Evolutionary conservation across 805 yeast species (phyloP), one percentile per base, ranked within the genome.

Genomic region (Jamesozyma rosinii): DNA sequence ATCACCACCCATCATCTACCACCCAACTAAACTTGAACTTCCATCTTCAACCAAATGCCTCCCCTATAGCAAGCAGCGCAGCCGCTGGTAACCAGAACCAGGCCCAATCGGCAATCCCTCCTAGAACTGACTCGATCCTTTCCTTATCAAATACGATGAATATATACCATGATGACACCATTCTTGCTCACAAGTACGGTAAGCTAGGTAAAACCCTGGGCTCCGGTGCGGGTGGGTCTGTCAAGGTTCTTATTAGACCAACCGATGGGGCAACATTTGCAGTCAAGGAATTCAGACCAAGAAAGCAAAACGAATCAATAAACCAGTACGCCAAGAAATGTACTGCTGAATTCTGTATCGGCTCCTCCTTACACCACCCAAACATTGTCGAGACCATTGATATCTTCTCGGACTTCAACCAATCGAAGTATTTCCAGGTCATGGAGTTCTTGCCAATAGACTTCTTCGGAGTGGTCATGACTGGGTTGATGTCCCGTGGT

Each of bases 221-320:
- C 15, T 78, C 87, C 1, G 95, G 95, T 44, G 95, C 92, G 11
- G 95, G 94, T 39, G 95, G 95, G 5, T 76, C 88, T 1, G 95
- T 84, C n/a, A 71, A 83, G 51, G 66, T 83, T 37, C 71, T 84
- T 20, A 74, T 73, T 8, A 74, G 90, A 53, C 81, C 83, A 35
- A 65, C 76, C 33, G 90, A 83, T 61, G 76, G 77, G 52, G 75
- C 75, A 31, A 76, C 83, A 0, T 83, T 84, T 67, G 95, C 95
- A 1, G 92, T 84, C 15, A 84, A 84, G 57, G 90, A 84, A 61
- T 84, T 84, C 55, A 73, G 90, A 53, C 76, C 85, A 13, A 72
- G 83, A 48, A 72, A 81, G 57, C 75, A 80, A 33, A 80, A 76
- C 55, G 95, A 84, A 58, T 64, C 77, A 9, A 71, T 77, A 44